These are phyloP conservation scores for Syzygium oleosum DNA, from an alignment of 345 rosid genomes.

Conservation along the genomic window DNA sequence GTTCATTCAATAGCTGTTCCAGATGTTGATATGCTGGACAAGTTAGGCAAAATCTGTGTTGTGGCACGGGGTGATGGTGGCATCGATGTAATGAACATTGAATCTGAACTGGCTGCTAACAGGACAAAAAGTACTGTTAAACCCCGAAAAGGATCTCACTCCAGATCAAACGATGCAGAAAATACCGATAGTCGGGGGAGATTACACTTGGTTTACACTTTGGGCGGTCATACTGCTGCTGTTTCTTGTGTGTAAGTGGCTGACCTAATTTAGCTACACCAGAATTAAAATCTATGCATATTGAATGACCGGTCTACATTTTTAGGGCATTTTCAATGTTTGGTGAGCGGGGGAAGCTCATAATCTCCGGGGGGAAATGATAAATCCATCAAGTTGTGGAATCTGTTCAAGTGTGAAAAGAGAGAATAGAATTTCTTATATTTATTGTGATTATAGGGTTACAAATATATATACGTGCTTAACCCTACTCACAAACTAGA, in stretches of 20 bases:
- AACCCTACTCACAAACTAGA: too few species aligned
- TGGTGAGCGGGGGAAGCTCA: conserved; percentile 59
- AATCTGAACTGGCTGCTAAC: conserved; percentile 43
- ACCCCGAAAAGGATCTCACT: conserved; percentile 45
- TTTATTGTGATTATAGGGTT: too few species aligned
- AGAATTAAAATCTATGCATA: not conserved
- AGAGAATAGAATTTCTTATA: too few species aligned
- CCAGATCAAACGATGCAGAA: conserved; percentile 24
- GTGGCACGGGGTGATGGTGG: conserved; percentile 85
- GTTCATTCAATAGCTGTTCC: conserved; percentile 80
- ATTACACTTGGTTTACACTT: conserved; percentile 63
- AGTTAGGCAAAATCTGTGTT: conserved; percentile 49
- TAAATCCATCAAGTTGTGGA: conserved; percentile 76
- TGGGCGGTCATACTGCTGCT: conserved; percentile 86
- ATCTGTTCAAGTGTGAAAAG: conserved; percentile 40
- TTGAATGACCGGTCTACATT: not conserved
- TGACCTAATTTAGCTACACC: not conserved
- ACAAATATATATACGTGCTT: too few species aligned
- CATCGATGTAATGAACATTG: conserved; percentile 57
- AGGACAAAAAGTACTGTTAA: conserved; percentile 29
- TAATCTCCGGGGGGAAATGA: conserved; percentile 83
- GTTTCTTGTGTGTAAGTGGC: conserved; percentile 53
- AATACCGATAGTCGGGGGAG: conserved; percentile 17
- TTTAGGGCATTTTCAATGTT: conserved; percentile 54
- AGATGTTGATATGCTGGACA: conserved; percentile 65